phyloP scores from a whole-genome alignment of 495 filamentous ascomycete genomes.

The Clavariopsis aquatica region DNA sequence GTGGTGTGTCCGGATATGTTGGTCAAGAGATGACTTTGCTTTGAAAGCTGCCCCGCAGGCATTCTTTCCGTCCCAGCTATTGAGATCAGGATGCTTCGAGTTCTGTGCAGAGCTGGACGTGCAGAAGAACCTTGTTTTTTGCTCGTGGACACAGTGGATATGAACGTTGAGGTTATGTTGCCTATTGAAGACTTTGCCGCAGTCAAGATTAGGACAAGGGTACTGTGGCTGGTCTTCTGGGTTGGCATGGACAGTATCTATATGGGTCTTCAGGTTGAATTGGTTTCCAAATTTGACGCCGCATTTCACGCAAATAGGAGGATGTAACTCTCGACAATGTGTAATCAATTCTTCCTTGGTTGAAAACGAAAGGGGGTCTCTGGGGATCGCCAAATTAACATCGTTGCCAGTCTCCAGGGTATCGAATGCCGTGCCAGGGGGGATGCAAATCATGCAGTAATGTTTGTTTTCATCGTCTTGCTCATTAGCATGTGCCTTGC shows the following conservation, averaged over 20 bases:
- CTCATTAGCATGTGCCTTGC: conserved; percentile 63
- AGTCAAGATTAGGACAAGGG: conserved; percentile 64
- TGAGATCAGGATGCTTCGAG: conserved; percentile 50
- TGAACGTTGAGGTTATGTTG: conserved; percentile 79
- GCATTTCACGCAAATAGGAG: conserved; percentile 74
- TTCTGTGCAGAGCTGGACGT: conserved; percentile 62
- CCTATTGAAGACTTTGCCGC: conserved; percentile 72
- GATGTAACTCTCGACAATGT: conserved; percentile 71
- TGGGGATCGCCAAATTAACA: neutral
- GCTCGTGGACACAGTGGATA: conserved; percentile 71
- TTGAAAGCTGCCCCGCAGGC: conserved; percentile 71
- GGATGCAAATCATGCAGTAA: conserved; percentile 69
- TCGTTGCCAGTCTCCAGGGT: conserved; percentile 27
- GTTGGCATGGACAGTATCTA: conserved; percentile 40
- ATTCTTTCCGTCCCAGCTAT: conserved; percentile 62
- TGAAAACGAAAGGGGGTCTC: conserved; percentile 59
- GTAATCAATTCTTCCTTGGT: conserved; percentile 68
- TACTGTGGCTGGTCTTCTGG: conserved; percentile 55
- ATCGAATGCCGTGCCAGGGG: conserved; percentile 32
- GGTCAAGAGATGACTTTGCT: conserved; percentile 73
- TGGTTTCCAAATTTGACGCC: conserved; percentile 61
- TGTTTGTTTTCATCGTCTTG: conserved; percentile 48
- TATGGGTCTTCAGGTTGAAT: conserved; percentile 59
- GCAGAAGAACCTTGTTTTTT: conserved; percentile 68
- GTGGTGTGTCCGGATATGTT: conserved; percentile 77